Evolutionary conservation across 2,329 filamentous ascomycete species (phyloP).

Genomic region (Fusarium sp.): DNA sequence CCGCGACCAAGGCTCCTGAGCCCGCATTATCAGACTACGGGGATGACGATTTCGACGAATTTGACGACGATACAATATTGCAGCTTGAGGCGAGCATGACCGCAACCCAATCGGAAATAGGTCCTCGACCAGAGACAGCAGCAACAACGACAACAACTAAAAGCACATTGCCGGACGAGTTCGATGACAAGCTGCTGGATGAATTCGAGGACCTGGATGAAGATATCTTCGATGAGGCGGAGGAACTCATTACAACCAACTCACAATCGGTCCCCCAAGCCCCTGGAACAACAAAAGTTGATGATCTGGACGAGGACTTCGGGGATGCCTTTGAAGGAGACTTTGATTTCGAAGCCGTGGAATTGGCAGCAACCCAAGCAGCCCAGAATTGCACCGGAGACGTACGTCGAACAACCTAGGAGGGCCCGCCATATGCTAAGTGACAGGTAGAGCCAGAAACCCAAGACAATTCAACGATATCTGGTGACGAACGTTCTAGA

Average conservation of each 20-base stretch:
- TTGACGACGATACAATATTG: constrained; percentile 70
- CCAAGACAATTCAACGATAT: constrained; percentile 86
- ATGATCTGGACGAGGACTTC: constrained; percentile 49
- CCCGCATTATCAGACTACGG: constrained; percentile 61
- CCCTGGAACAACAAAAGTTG: not conserved
- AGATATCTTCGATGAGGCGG: constrained; percentile 64
- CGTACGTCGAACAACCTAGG: constrained; percentile 52
- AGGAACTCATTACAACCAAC: constrained; percentile 45
- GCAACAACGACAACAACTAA: not conserved
- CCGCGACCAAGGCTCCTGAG: constrained; percentile 1
- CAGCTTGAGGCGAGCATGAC: constrained; percentile 61
- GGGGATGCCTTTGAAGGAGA: constrained; percentile 71
- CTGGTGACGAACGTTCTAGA: constrained; percentile 79
- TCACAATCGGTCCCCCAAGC: constrained; percentile 34
- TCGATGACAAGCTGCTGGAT: constrained; percentile 65
- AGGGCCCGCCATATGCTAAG: constrained; percentile 67
- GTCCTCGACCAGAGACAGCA: constrained; percentile 7
- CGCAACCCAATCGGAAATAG: constrained; percentile 43
- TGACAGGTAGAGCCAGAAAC: constrained; percentile 72
- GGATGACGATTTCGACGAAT: constrained; percentile 68
- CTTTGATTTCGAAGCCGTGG: constrained; percentile 81
- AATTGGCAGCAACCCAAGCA: constrained; percentile 78
- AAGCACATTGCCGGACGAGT: constrained; percentile 59
- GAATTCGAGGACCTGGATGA: constrained; percentile 76
- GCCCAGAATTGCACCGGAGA: constrained; percentile 50